Evolutionary conservation across 495 filamentous ascomycete genomes (phyloP), one percentile per base, ranked within the genome.

Genomic region (Tuber microsphaerosporum): DNA sequence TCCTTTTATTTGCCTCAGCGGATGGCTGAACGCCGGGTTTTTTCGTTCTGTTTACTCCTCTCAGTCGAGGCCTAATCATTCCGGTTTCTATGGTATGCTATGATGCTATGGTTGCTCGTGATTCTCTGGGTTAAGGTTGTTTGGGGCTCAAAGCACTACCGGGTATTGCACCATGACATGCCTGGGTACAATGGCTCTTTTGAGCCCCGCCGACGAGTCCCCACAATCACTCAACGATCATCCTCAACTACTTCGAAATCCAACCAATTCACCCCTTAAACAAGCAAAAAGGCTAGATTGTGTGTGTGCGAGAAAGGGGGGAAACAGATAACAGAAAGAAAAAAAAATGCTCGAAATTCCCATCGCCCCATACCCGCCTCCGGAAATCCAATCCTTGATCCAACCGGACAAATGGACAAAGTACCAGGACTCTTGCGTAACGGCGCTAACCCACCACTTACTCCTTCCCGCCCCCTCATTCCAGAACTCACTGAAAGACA

Each of bases 301-400:
- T 1, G 34, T 37, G 34, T 2, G 34, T 2, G 34, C 1, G 4
- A 65, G 26, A 7, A 4, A 5, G 26, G 12, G 12, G 56, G 20
- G 26, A 3, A 43, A 6, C 22, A 26, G 5, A 43, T 2, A 16
- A 61, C 0, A 34, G 20, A 71, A 37, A 42, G 42, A 37, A 26
- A 48, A 71, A n/a, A n/a, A 72, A 51, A 82, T 82, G 80, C 16
- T 71, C 6, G 56, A 65, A 19, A 74, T 81, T 37, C 76, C 80
- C 12, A 76, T 82, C 44, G 81, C 77, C 20, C 81, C 81, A 19
- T 81, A 74, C 72, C 81, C 81, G 2, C 69, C 75, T 3, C 44
- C 71, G 5, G 31, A 72, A 10, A 39, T 77, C 19, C 75, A 72
- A 37, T 45, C 70, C 43, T n/a, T 68, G 2, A 74, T 82, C 44